These are phyloP conservation scores for Pugionium dolabratum DNA, from an alignment of 345 rosid genomes.

Conservation along the genomic window DNA sequence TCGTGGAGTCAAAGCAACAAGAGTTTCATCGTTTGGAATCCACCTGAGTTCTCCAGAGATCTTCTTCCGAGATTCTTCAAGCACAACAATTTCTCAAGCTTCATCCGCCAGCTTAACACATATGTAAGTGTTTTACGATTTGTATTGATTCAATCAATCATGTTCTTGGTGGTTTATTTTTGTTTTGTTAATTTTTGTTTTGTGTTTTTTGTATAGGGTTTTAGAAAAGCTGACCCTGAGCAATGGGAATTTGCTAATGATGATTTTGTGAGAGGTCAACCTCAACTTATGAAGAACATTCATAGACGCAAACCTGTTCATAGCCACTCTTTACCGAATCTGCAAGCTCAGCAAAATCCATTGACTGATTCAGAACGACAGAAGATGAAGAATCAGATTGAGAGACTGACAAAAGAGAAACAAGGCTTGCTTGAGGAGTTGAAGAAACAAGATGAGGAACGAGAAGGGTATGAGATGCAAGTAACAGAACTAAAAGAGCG, in stretches of 20 bases:
- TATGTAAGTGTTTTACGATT: conserved; percentile 54
- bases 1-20: conserved; percentile 73
- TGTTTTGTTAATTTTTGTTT: not conserved
- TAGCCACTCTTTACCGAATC: conserved; percentile 75
- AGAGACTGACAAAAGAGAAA: conserved; percentile 61
- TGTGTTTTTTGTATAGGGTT: conserved; percentile 54
- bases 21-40: conserved; percentile 87
- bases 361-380: conserved; percentile 63
- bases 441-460: conserved; percentile 57
- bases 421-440: conserved; percentile 56
- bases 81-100: conserved; percentile 94
- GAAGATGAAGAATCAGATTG: conserved; percentile 58
- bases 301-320: conserved; percentile 92
- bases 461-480: conserved; percentile 49
- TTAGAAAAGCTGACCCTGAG: conserved; percentile 86
- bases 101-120: conserved; percentile 93
- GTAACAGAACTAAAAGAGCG: conserved; percentile 58
- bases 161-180: too few relatives aligned
- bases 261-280: conserved; percentile 79
- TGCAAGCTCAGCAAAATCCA: conserved; percentile 55
- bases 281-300: conserved; percentile 80
- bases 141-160: not conserved
- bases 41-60: conserved; percentile 70
- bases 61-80: conserved; percentile 89
- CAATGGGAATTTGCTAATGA: conserved; percentile 97